Base-by-base conservation (phyloP, 805 yeast species). In the Kuraishia ogatae region DNA sequence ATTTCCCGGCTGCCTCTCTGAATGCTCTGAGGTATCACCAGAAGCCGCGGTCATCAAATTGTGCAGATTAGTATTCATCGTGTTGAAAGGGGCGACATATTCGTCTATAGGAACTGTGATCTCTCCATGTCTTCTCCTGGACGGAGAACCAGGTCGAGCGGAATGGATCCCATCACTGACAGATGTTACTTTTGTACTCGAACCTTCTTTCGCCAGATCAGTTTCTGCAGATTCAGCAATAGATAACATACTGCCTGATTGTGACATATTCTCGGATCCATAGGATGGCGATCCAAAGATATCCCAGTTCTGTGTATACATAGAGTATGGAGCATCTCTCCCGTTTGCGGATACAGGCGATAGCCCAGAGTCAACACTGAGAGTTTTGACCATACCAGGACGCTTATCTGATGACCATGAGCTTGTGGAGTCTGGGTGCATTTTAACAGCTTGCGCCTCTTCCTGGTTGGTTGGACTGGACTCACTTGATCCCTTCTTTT, bases 61-160 rank as follows among this genome's bases (percentile, higher is more conserved):
- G 46, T 66, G 63, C 52, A 70, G 58, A 55, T 70, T 64, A 11
- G 59, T 62, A 53, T 67, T 69, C 73, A 70, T 70, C 24, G 70
- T 64, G 54, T 69, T 67, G 54, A 70, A 53, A 13, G 74, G 74
- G 29, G 68, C 70, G 19, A 70, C 67, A 54, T 67, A 71, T 54
- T 71, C 74, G 52, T 70, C 71, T 26, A 69, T 20, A 10, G 73
- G 70, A 4, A 69, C 56, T 1, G 65, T 53, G 3, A 69, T 69
- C 56, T 69, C 73, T 11, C 72, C 72, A 1, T 63, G 52, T 47
- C 39, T 53, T 22, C 49, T 35, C 28, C 35, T 39, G 26, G 50
- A 51, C 28, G 54, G 58, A 11, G 57, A 52, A 35, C n/a, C 43
- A 3, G 43, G 43, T 35, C 43, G 6, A 3, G 43, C 43, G 4